Evolutionary conservation across 768 basidiomycete genomes (phyloP).

Genomic region (Cystobasidium tubakii): DNA sequence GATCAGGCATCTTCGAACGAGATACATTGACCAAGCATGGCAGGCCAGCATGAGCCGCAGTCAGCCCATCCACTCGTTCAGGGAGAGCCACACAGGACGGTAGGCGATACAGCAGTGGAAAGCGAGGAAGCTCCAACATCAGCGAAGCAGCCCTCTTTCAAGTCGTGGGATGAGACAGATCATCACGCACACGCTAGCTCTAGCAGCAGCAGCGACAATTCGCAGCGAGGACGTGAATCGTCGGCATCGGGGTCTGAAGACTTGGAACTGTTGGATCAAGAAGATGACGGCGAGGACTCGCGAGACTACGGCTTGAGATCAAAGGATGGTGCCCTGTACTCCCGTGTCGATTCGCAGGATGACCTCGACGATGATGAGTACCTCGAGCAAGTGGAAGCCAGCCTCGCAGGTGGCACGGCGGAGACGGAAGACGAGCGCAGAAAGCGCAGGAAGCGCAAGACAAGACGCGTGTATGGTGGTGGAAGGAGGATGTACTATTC

Average conservation of each 20-base stretch:
- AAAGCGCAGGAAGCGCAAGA: slow-evolving; percentile 20
- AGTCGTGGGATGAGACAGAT: background rate
- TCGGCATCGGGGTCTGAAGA: slow-evolving; percentile 4
- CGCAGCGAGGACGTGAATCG: background rate
- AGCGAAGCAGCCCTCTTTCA: background rate
- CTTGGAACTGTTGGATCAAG: slow-evolving; percentile 5
- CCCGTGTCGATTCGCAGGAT: slow-evolving; percentile 21
- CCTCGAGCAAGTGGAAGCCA: slow-evolving; percentile 16
- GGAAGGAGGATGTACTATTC: background rate
- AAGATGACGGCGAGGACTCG: background rate
- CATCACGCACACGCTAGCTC: background rate
- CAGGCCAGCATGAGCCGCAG: background rate
- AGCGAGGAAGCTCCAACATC: background rate
- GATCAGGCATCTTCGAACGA: background rate
- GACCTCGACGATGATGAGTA: slow-evolving; percentile 30
- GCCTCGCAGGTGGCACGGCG: background rate
- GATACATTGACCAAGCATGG: background rate
- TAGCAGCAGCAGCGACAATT: background rate
- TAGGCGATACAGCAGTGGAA: background rate
- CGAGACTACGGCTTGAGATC: background rate
- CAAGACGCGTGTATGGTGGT: slow-evolving; percentile 31
- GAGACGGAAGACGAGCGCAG: slow-evolving; percentile 25
- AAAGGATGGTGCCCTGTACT: background rate
- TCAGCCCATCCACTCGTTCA: background rate
- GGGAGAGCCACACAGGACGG: background rate